phyloP scores from a whole-genome alignment of 2,329 filamentous ascomycete species.

The Penicillium olsonii region DNA sequence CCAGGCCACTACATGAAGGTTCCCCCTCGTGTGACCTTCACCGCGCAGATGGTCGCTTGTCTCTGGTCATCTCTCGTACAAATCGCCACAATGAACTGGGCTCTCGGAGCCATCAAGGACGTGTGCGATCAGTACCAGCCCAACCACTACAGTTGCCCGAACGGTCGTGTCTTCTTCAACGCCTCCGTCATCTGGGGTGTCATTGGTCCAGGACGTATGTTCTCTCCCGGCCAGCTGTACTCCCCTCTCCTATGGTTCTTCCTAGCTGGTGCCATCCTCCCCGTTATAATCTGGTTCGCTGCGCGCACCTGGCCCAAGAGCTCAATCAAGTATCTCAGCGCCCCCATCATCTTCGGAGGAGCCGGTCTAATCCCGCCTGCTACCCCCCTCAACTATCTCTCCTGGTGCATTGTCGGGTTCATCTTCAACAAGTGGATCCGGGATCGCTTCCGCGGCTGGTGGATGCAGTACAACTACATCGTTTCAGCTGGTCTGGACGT shows the following conservation, averaged over 20 bases:
- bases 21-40: conserved; percentile 54
- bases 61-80: conserved; percentile 55
- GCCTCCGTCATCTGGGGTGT: conserved; percentile 72
- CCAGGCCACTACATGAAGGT: conserved; percentile 64
- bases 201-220: conserved; percentile 71
- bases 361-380: conserved; percentile 67
- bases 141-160: conserved; percentile 61
- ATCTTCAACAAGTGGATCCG: conserved; percentile 70
- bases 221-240: conserved; percentile 65
- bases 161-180: conserved; percentile 65
- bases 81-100: conserved; percentile 49
- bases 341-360: conserved; percentile 69
- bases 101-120: conserved; percentile 57
- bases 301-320: conserved; percentile 64
- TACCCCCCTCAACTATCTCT: conserved; percentile 69
- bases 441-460: conserved; percentile 69
- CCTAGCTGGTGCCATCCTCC: conserved; percentile 64
- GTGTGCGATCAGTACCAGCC: conserved; percentile 64
- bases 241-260: conserved; percentile 69
- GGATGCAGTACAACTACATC: conserved; percentile 77
- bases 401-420: conserved; percentile 68
- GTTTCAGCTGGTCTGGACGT: conserved; percentile 71
- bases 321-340: conserved; percentile 65
- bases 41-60: conserved; percentile 53
- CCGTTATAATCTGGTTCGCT: conserved; percentile 62